These are phyloP conservation scores for Dimocarpus longan DNA, from an alignment of 345 rosid genomes.

Conservation along the genomic window DNA sequence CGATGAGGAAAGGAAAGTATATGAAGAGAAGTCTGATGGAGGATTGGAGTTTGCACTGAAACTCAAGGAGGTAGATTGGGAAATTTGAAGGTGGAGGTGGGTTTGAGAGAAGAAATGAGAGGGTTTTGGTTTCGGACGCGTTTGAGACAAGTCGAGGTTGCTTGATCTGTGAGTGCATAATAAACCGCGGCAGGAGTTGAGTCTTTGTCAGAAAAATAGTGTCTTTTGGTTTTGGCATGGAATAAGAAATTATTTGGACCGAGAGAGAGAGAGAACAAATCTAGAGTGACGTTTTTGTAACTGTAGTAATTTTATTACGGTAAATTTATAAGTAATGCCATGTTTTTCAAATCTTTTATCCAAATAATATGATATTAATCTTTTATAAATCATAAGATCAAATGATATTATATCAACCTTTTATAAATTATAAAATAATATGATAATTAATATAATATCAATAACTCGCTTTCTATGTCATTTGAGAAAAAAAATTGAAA, in stretches of 20 bases:
- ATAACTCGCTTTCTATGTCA: too few species aligned
- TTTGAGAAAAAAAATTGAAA: too few species aligned
- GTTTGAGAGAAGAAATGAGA: neutral
- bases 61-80: constrained; percentile 21
- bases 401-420: too few species aligned
- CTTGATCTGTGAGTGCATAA: neutral
- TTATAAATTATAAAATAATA: too few species aligned
- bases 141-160: neutral
- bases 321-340: too few species aligned
- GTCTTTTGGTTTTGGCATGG: neutral
- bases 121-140: constrained; percentile 2
- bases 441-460: too few species aligned
- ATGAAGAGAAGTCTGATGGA: constrained; percentile 17
- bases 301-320: neutral
- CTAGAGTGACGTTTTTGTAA: neutral
- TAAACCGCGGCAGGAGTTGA: constrained; percentile 21
- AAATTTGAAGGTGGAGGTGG: constrained; percentile 15
- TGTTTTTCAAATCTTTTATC: too few species aligned
- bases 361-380: too few species aligned
- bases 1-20: too few species aligned
- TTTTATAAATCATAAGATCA: too few species aligned
- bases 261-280: neutral
- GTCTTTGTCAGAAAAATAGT: constrained; percentile 26
- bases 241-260: neutral
- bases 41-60: constrained; percentile 35